Base-by-base conservation (phyloP, 2,329 filamentous ascomycete genomes). In the Botrytis byssoidea region DNA sequence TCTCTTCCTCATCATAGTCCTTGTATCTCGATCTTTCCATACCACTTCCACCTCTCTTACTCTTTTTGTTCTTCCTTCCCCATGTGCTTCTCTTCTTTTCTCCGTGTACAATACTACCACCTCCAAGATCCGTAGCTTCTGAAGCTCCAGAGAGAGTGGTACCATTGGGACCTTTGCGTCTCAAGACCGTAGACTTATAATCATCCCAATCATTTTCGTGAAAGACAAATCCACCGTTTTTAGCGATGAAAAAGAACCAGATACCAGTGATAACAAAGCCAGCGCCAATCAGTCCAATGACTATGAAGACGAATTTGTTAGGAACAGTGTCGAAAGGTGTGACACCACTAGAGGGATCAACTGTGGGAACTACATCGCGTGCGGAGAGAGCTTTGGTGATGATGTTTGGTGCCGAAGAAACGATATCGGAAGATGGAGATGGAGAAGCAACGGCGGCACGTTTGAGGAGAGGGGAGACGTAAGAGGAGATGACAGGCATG, bases 161-260 rank as follows among this genome's bases (percentile, higher is more conserved):
- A 59, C 95, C 95, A 83, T 98, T 95, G 8, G 95, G 94, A 0
- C 94, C 95, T 80, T 92, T 94, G 71, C 95, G 92, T 60, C 96
- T 89, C 64, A 99, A 84, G 2, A 99, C 96, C 0, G 95, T 98
- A 1, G 92, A 92, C 82, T 98, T 98, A 89, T 99, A 99, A 80
- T 99, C 96, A 9, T 98, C 95, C 95, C 96, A 99, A 83, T 99
- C 96, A 51, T 89, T 87, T 76, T 97, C 85, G 65, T 88, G 88
- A 87, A 94, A 98, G 76, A 92, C 85, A 85, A 98, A 98, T 22
- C 96, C 96, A 75, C 96, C 96, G 79, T 98, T 97, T 84, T 93
- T 95, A 73, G 95, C 95, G 92, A 93, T 97, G 87, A 97, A 97
- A 88, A 99, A 98, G 88, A 99, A 98, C 95, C 96, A 99, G 80